A percentile compares a stretch with the other conserved stretches of the same genome.
These are phyloP conservation scores for Penicillium paxilli DNA, from an alignment of 495 filamentous ascomycete genomes.

Conservation along the genomic window DNA sequence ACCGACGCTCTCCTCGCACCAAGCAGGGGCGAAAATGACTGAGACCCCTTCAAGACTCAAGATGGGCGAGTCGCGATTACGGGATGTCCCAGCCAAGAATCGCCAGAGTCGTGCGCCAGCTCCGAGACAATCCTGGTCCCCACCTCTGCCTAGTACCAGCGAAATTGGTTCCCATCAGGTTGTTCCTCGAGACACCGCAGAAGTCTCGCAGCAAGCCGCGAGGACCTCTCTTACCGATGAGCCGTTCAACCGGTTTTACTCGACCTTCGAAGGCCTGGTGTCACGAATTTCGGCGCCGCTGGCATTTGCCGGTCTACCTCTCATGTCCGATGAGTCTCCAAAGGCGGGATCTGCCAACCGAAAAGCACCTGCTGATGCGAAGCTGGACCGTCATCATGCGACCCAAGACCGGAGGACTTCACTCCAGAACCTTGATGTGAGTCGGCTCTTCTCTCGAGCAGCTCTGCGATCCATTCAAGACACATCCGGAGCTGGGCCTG, in stretches of 20 bases:
- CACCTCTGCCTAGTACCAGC: slow-evolving; percentile 32
- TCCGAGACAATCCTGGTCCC: slow-evolving; percentile 38
- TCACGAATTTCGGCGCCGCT: slow-evolving; percentile 83
- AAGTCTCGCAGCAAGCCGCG: slow-evolving; percentile 12
- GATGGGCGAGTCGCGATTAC: slow-evolving; percentile 36
- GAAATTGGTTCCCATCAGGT: slow-evolving; percentile 39
- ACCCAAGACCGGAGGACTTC: slow-evolving; percentile 35
- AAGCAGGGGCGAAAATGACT: slow-evolving; percentile 72
- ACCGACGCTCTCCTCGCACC: slow-evolving; percentile 71
- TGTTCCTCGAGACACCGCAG: slow-evolving; percentile 25
- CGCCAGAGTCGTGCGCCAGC: slow-evolving; percentile 23
- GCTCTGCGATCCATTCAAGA: slow-evolving; percentile 70
- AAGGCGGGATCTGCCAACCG: slow-evolving; percentile 35
- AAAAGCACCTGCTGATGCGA: slow-evolving; percentile 42
- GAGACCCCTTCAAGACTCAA: slow-evolving; percentile 51
- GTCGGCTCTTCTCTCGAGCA: slow-evolving; percentile 73
- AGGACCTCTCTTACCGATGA: slow-evolving; percentile 57
- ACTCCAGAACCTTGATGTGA: slow-evolving; percentile 67
- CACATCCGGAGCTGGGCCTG: slow-evolving; percentile 39
- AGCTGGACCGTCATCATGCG: slow-evolving; percentile 37
- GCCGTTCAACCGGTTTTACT: slow-evolving; percentile 86
- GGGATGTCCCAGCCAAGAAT: slow-evolving; percentile 28
- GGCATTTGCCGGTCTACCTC: slow-evolving; percentile 86
- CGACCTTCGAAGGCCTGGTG: slow-evolving; percentile 79
- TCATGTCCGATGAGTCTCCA: slow-evolving; percentile 55